phyloP scores from a whole-genome alignment of 2,329 filamentous ascomycete genomes.

The Macroventuria anomochaeta region DNA sequence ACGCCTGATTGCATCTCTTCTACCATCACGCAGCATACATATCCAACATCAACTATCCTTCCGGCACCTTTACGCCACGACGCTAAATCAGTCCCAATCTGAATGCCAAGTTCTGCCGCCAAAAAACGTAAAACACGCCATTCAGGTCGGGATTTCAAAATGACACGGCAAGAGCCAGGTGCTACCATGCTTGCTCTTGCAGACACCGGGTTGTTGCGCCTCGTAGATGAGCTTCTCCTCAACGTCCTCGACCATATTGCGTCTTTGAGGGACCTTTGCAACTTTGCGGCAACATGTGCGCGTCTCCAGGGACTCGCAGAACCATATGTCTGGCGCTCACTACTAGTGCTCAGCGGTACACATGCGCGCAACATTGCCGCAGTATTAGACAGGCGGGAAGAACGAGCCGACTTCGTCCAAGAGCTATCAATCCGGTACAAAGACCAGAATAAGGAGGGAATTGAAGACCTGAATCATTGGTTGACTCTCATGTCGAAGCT shows the following conservation, averaged over 20 bases:
- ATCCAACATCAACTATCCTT: not conserved
- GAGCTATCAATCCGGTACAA: slow-evolving; percentile 41
- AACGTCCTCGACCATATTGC: slow-evolving; percentile 44
- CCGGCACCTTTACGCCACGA: not conserved
- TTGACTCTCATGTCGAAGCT: slow-evolving; percentile 37
- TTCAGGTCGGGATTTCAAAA: slow-evolving; percentile 32
- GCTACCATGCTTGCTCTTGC: slow-evolving; percentile 22
- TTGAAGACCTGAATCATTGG: slow-evolving; percentile 40
- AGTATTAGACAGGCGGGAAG: slow-evolving; percentile 32
- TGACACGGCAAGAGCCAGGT: slow-evolving; percentile 25
- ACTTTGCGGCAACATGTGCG: slow-evolving; percentile 40
- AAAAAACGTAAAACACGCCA: slow-evolving; percentile 42
- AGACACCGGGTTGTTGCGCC: slow-evolving; percentile 29
- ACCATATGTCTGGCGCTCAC: slow-evolving; percentile 42
- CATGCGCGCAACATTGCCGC: slow-evolving; percentile 34
- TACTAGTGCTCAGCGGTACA: slow-evolving; percentile 35
- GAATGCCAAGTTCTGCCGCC: slow-evolving; percentile 34
- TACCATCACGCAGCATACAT: not conserved
- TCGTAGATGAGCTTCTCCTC: slow-evolving; percentile 46
- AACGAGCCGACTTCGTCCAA: slow-evolving; percentile 34
- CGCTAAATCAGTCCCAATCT: slow-evolving; percentile 22
- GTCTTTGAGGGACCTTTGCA: slow-evolving; percentile 29
- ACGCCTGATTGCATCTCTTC: slow-evolving; percentile 1
- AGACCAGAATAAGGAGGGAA: slow-evolving; percentile 30
- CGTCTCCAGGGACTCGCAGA: slow-evolving; percentile 41